Conservation (phyloP, 139 green algal species). For the Chlamydomonas asymmetrica region DNA sequence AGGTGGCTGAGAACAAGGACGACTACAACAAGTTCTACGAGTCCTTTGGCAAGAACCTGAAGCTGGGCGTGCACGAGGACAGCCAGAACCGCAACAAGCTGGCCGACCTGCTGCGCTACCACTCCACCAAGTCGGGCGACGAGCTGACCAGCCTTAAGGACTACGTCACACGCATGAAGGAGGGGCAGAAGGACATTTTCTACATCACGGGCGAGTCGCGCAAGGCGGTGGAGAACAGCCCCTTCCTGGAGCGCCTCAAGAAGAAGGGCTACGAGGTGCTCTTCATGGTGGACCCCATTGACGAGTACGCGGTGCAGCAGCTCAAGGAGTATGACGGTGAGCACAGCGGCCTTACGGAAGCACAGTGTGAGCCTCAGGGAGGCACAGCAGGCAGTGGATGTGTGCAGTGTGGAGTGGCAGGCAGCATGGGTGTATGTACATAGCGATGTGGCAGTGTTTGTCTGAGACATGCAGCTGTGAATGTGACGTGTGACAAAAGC, state of each 20-base stretch:
- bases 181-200: slow-evolving; percentile 97
- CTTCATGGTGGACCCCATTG: slow-evolving; percentile 99
- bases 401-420: background rate
- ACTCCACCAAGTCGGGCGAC: slow-evolving; percentile 98
- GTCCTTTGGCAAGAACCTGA: slow-evolving; percentile 99
- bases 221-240: slow-evolving; percentile 98
- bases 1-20: slow-evolving; percentile 99
- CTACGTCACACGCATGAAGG: slow-evolving; percentile 99
- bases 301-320: slow-evolving; percentile 99
- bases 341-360: too few species aligned
- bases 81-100: slow-evolving; percentile 96
- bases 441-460: background rate
- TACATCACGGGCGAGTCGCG: slow-evolving; percentile 98
- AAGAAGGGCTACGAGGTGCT: slow-evolving; percentile 97
- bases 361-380: too few species aligned
- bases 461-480: background rate
- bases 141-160: slow-evolving; percentile 98
- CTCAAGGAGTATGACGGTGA: slow-evolving; percentile 85
- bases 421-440: background rate
- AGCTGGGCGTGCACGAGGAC: slow-evolving; percentile 98
- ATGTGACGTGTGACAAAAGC: background rate
- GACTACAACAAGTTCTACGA: slow-evolving; percentile 99
- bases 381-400: too few species aligned
- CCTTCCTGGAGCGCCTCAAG: slow-evolving; percentile 98
- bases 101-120: slow-evolving; percentile 93